phyloP scores from a whole-genome alignment of 75 land plant species.

The Azolla pinnata region DNA sequence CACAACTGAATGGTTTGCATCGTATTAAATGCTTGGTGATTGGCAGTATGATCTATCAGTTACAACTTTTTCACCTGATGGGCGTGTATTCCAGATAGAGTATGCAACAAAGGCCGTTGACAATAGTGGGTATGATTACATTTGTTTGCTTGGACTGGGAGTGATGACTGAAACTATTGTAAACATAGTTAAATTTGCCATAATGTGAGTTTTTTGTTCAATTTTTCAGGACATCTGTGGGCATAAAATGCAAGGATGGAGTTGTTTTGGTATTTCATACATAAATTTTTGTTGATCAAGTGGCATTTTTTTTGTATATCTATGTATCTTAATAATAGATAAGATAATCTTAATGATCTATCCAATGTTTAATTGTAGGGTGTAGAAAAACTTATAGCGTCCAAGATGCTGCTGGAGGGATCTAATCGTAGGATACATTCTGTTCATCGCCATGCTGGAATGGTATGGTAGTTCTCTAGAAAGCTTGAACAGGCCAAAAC shows the following conservation, averaged over 20 bases:
- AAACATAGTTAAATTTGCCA: too few species aligned
- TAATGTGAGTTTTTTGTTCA: too few species aligned
- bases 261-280: slow-evolving; percentile 56
- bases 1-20: neutral
- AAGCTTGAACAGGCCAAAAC: too few species aligned
- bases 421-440: slow-evolving; percentile 91
- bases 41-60: slow-evolving; percentile 89
- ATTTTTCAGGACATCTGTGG: slow-evolving; percentile 68
- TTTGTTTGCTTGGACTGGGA: too few species aligned
- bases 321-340: neutral
- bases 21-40: too few species aligned
- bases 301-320: neutral
- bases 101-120: slow-evolving; percentile 97
- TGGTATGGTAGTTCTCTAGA: slow-evolving; percentile 60
- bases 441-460: slow-evolving; percentile 85
- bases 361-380: slow-evolving; percentile 35
- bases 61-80: slow-evolving; percentile 97
- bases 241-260: slow-evolving; percentile 96
- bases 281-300: neutral
- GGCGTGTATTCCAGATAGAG: slow-evolving; percentile 96
- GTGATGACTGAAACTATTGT: too few species aligned
- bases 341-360: neutral
- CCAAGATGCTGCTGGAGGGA: slow-evolving; percentile 94
- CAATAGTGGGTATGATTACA: slow-evolving; percentile 93
- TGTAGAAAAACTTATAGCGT: slow-evolving; percentile 87